These are phyloP conservation scores for Boletus reticuloceps DNA, from an alignment of 768 basidiomycete genomes.

Conservation along the genomic window DNA sequence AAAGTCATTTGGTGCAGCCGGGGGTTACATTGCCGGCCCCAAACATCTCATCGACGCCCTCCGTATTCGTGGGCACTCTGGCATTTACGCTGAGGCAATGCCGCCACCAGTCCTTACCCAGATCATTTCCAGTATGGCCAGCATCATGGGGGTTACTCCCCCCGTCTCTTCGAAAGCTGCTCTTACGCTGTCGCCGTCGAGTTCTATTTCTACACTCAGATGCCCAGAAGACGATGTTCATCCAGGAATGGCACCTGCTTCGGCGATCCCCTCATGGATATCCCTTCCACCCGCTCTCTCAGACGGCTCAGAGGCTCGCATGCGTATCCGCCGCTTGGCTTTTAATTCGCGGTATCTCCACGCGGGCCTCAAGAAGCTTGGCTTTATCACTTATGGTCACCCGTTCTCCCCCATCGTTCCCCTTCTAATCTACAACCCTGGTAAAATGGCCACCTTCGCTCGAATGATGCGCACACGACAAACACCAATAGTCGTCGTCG, in stretches of 20 bases:
- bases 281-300: slow-evolving; percentile 66
- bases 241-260: slow-evolving; percentile 67
- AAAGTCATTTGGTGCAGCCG: slow-evolving; percentile 90
- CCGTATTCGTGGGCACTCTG: slow-evolving; percentile 77
- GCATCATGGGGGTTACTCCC: slow-evolving; percentile 85
- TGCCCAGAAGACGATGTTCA: slow-evolving; percentile 45
- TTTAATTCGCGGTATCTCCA: slow-evolving; percentile 96
- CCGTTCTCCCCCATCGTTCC: slow-evolving; percentile 92
- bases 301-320: slow-evolving; percentile 81
- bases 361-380: slow-evolving; percentile 80
- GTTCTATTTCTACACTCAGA: slow-evolving; percentile 25
- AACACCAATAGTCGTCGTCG: slow-evolving; percentile 84
- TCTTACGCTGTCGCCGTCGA: slow-evolving; percentile 31
- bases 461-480: slow-evolving; percentile 77
- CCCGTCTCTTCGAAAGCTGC: slow-evolving; percentile 27
- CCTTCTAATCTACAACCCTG: slow-evolving; percentile 86
- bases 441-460: slow-evolving; percentile 91
- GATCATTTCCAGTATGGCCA: slow-evolving; percentile 88
- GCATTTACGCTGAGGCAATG: slow-evolving; percentile 88
- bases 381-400: slow-evolving; percentile 96
- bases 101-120: slow-evolving; percentile 89
- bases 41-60: slow-evolving; percentile 80
- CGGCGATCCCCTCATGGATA: slow-evolving; percentile 75
- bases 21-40: slow-evolving; percentile 89
- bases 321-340: slow-evolving; percentile 82